These are phyloP conservation scores for Tanacetum coccineum DNA, from an alignment of 129 eudicot species.

Conservation along the genomic window DNA sequence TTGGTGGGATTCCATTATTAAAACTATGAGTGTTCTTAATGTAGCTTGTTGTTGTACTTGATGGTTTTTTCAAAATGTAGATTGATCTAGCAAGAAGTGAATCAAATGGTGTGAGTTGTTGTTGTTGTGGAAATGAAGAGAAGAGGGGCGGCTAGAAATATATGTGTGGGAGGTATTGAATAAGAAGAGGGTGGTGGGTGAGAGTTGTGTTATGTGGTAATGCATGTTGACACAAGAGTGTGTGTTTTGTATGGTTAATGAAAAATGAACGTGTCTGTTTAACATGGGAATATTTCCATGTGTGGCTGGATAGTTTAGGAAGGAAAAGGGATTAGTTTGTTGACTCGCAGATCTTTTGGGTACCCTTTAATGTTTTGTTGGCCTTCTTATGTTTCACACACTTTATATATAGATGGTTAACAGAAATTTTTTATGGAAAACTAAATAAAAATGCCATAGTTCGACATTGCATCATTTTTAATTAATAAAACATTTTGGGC, in stretches of 20 bases:
- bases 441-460: too few species aligned
- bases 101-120: neutral
- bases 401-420: too few species aligned
- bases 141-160: neutral
- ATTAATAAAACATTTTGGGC: too few species aligned
- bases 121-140: slow-evolving; percentile 24
- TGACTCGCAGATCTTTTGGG: slow-evolving; percentile 35
- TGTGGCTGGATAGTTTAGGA: slow-evolving; percentile 40
- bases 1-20: slow-evolving; percentile 13
- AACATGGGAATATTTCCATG: slow-evolving; percentile 38
- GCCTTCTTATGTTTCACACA: too few species aligned
- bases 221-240: slow-evolving; percentile 48
- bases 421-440: too few species aligned
- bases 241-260: slow-evolving; percentile 59
- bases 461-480: too few species aligned
- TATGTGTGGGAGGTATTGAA: slow-evolving; percentile 18
- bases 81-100: neutral
- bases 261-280: slow-evolving; percentile 65
- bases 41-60: slow-evolving; percentile 6
- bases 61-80: slow-evolving; percentile 12
- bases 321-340: slow-evolving; percentile 9
- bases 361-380: slow-evolving; percentile 17
- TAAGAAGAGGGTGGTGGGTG: slow-evolving; percentile 22
- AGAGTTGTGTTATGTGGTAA: slow-evolving; percentile 38
- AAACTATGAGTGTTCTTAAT: slow-evolving; percentile 13